A percentile compares a stretch with the other conserved stretches of the same genome.
phyloP scores from a whole-genome alignment of 352 stramenopile genomes.

The Phytophthora uliginosa region DNA sequence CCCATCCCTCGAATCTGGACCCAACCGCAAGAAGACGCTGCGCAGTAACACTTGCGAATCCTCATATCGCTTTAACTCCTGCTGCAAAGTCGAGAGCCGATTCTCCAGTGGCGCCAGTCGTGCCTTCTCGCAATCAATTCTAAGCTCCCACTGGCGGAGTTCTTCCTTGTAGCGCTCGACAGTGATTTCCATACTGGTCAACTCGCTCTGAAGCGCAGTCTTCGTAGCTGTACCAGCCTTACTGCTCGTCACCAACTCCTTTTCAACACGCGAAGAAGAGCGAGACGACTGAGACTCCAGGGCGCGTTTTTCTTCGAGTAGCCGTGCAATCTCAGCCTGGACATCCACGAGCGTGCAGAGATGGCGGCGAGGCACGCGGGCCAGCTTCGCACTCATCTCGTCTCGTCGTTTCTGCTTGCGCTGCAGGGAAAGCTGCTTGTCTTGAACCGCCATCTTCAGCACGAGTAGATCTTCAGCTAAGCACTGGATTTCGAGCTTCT shows the following conservation, averaged over 20 bases:
- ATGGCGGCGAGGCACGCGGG: slow-evolving; percentile 51
- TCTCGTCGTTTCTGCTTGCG: slow-evolving; percentile 43
- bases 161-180: slow-evolving; percentile 49
- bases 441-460: slow-evolving; percentile 41
- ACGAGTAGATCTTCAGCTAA: slow-evolving; percentile 41
- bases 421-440: slow-evolving; percentile 28
- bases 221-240: slow-evolving; percentile 14
- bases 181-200: slow-evolving; percentile 47
- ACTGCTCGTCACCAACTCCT: neutral
- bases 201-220: slow-evolving; percentile 52
- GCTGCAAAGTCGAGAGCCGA: slow-evolving; percentile 39
- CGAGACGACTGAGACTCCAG: slow-evolving; percentile 40
- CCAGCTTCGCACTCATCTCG: slow-evolving; percentile 42
- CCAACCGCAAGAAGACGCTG: slow-evolving; percentile 40
- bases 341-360: slow-evolving; percentile 61
- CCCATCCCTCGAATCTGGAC: slow-evolving; percentile 20
- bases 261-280: neutral
- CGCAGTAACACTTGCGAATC: slow-evolving; percentile 37
- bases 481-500: slow-evolving; percentile 56
- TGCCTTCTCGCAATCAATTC: slow-evolving; percentile 60
- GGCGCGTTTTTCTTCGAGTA: slow-evolving; percentile 56
- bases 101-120: slow-evolving; percentile 47
- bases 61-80: slow-evolving; percentile 32
- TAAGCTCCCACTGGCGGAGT: slow-evolving; percentile 49
- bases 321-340: slow-evolving; percentile 58